phyloP scores from a whole-genome alignment of 495 filamentous ascomycete species.

The Amphirosellinia nigrospora region DNA sequence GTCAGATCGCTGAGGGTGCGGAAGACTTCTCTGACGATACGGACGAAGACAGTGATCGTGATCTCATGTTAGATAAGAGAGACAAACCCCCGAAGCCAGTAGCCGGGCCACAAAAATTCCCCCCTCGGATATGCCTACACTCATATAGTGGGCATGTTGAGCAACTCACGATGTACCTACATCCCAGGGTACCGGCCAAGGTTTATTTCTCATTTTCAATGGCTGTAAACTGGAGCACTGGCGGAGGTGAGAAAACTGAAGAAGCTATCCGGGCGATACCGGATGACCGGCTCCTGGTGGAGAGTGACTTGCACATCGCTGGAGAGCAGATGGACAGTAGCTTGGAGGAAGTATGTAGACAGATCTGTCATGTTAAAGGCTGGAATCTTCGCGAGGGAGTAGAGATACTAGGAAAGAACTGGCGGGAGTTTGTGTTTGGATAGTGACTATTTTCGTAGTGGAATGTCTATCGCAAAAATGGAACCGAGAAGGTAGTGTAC shows the following conservation, averaged over 20 bases:
- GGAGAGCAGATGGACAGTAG: constrained; percentile 80
- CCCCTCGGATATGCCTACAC: constrained; percentile 91
- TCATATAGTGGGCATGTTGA: constrained; percentile 87
- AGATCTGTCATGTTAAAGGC: constrained; percentile 76
- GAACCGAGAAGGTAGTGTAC: background rate
- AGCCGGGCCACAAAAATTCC: constrained; percentile 64
- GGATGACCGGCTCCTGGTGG: constrained; percentile 77
- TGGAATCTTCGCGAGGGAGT: constrained; percentile 80
- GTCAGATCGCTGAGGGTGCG: constrained; percentile 47
- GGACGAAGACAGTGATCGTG: constrained; percentile 36
- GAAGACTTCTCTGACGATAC: constrained; percentile 57
- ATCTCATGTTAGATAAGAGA: constrained; percentile 26
- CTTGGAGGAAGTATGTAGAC: constrained; percentile 74
- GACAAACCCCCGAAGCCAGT: constrained; percentile 1
- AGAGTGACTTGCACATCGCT: constrained; percentile 90
- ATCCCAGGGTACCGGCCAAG: constrained; percentile 73
- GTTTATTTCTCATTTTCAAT: constrained; percentile 90
- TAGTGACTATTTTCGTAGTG: constrained; percentile 14
- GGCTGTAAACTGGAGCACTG: constrained; percentile 74
- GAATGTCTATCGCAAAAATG: background rate
- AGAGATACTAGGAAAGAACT: constrained; percentile 73
- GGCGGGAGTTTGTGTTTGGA: constrained; percentile 80
- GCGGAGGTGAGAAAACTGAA: constrained; percentile 54
- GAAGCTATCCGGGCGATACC: constrained; percentile 77
- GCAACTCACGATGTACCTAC: constrained; percentile 76